Evolutionary conservation across 805 yeast species (phyloP), one percentile per base, ranked within the genome.

Genomic region (Candida vartiovaarae): DNA sequence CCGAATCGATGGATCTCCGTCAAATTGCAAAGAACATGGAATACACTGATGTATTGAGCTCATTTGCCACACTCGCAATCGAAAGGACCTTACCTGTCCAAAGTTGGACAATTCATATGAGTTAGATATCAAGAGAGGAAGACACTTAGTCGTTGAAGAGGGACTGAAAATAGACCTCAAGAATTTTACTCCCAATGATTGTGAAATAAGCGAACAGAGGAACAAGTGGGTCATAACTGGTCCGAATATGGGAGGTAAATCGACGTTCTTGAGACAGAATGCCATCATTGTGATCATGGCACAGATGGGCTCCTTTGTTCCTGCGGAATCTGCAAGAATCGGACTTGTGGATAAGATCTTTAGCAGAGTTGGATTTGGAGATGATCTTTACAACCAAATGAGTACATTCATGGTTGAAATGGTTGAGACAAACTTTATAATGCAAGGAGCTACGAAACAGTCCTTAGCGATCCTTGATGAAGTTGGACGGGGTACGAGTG

Each of bases 161-260:
- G 86, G 87, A 1, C 65, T 85, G 26, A 45, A 39, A 20, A 34
- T 45, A 7, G 52, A 49, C n/a, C 30, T 55, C 23, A 47, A 42
- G 24, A 46, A 50, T 36, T 93, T 93, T 55, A 87, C 89, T 37
- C 79, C 96, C 2, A 93, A 93, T 61, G 96, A 93, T 61, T 84
- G 89, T 15, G 59, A 62, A 6, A 67, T 93, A 44, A 65, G 70
- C 8, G 72, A 76, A 33, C 74, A 68, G 8, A 59, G 61, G 5
- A 69, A 75, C 8, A 87, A 89, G 53, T 72, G 80, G 32, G 79
- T 93, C 11, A 88, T 93, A 26, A 88, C 97, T 0, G 97, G 97
- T 5, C 97, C 97, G 25, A 90, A 90, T 59, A 90, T 90, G 97
- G 97, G 97, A 43, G 97, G 97, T 51, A 90, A 90, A 61, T 88